A percentile compares a stretch with the other conserved stretches of the same genome.
Evolutionary conservation across 495 filamentous ascomycete species (phyloP).

Genomic region (Penicillium steckii): DNA sequence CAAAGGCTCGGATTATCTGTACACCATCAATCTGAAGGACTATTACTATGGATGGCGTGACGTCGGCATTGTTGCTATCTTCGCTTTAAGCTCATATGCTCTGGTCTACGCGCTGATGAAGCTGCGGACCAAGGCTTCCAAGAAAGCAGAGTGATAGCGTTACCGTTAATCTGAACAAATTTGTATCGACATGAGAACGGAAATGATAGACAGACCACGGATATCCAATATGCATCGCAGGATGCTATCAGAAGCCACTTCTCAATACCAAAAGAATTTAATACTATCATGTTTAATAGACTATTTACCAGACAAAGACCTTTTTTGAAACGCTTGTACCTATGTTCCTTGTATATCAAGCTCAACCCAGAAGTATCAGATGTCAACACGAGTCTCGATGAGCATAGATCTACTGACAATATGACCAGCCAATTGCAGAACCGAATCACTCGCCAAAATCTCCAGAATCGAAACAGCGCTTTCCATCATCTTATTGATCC

Average conservation of each 20-base stretch:
- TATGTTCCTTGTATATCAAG: no score
- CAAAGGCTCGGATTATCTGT: slow-evolving; percentile 38
- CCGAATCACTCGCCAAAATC: slow-evolving; percentile 22
- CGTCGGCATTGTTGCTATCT: slow-evolving; percentile 43
- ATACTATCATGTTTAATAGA: no score
- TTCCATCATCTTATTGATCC: slow-evolving; percentile 27
- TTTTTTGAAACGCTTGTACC: no score
- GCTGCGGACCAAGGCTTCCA: slow-evolving; percentile 37
- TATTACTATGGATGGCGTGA: slow-evolving; percentile 48
- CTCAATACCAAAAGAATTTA: no score
- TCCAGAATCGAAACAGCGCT: slow-evolving; percentile 25
- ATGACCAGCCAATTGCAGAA: slow-evolving; percentile 19
- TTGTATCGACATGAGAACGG: neutral
- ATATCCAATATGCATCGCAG: no score
- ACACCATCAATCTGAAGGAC: slow-evolving; percentile 35
- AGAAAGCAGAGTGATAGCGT: slow-evolving; percentile 31
- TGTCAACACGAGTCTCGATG: neutral
- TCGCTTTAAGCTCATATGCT: slow-evolving; percentile 44
- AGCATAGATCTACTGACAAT: slow-evolving; percentile 15
- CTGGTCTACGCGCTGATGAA: slow-evolving; percentile 52
- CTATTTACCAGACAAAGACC: no score
- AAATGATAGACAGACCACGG: no score
- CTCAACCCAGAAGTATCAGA: no score
- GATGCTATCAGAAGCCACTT: no score
- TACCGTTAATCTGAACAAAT: neutral